A percentile compares a stretch with the other conserved stretches of the same genome.
Evolutionary conservation across 148 eudicot genomes (phyloP).

Genomic region (Dianthus caryophyllus): DNA sequence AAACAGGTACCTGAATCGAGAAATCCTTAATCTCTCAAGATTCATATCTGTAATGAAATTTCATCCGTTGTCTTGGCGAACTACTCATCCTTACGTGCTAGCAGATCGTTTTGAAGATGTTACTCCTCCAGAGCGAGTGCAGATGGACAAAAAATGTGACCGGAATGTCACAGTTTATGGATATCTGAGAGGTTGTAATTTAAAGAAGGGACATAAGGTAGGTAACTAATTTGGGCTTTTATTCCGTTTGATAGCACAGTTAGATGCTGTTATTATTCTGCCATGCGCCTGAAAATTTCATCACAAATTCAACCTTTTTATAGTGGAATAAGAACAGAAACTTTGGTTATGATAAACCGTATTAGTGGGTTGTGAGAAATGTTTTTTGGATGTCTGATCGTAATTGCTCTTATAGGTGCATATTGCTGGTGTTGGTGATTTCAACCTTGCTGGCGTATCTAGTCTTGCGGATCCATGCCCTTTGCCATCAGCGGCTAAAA

Average conservation of each 20-base stretch:
- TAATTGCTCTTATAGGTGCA: conserved; percentile 51
- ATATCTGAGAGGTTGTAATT: conserved; percentile 88
- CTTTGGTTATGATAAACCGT: background rate
- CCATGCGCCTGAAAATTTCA: background rate
- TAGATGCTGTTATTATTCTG: background rate
- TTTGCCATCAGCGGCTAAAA: conserved; percentile 93
- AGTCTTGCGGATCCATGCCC: conserved; percentile 92
- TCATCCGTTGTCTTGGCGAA: conserved; percentile 76
- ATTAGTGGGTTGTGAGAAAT: background rate
- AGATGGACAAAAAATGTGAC: conserved; percentile 64
- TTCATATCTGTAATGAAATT: conserved; percentile 94
- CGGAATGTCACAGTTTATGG: conserved; percentile 85
- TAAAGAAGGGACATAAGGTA: conserved; percentile 94
- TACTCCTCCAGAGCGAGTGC: conserved; percentile 74
- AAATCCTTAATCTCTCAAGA: conserved; percentile 86
- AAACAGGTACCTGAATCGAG: conserved; percentile 78
- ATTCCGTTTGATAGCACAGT: background rate
- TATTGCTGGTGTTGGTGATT: conserved; percentile 97
- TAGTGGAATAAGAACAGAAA: background rate
- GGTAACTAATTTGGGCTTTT: conserved; percentile 7
- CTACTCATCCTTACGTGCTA: conserved; percentile 74
- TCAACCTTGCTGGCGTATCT: conserved; percentile 57
- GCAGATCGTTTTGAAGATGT: conserved; percentile 98
- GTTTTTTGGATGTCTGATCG: background rate
- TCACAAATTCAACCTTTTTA: background rate